phyloP scores from a whole-genome alignment of 768 basidiomycete genomes.

The Mycena epipterygia region DNA sequence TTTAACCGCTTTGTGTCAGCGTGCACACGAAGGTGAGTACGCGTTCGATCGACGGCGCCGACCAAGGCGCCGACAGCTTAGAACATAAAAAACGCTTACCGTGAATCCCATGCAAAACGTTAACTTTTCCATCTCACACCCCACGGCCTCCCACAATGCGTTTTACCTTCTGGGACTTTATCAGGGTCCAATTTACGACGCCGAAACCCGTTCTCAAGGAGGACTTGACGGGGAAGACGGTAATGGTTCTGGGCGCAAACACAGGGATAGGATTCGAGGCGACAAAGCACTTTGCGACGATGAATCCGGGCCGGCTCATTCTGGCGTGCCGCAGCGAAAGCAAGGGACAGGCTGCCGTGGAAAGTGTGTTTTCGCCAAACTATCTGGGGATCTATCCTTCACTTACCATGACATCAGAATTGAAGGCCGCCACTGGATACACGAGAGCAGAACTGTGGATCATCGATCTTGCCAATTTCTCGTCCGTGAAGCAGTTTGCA shows the following conservation, averaged over 20 bases:
- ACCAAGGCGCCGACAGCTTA: no score
- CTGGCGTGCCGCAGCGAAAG: no score
- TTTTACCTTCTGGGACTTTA: neutral
- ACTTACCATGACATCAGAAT: slow-evolving; percentile 34
- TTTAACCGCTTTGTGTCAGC: no score
- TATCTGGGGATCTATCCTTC: no score
- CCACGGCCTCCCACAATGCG: neutral
- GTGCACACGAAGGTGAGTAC: no score
- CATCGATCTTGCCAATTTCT: slow-evolving; percentile 57
- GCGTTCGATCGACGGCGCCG: no score
- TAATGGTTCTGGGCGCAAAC: slow-evolving; percentile 56
- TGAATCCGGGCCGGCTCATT: no score
- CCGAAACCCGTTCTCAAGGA: neutral
- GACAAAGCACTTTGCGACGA: no score
- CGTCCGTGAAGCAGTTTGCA: slow-evolving; percentile 55
- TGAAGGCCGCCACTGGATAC: slow-evolving; percentile 50
- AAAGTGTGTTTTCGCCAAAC: slow-evolving; percentile 51
- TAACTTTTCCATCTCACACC: no score
- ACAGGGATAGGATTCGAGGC: slow-evolving; percentile 64
- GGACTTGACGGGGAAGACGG: neutral
- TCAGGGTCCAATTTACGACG: neutral
- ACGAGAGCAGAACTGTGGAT: slow-evolving; percentile 35
- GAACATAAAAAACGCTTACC: no score
- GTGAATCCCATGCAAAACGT: no score
- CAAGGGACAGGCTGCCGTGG: slow-evolving; percentile 44